Percentiles rank a stretch among this genome's conserved stretches.
Evolutionary conservation across 768 basidiomycete genomes (phyloP).

Genomic region (Mycena amicta): DNA sequence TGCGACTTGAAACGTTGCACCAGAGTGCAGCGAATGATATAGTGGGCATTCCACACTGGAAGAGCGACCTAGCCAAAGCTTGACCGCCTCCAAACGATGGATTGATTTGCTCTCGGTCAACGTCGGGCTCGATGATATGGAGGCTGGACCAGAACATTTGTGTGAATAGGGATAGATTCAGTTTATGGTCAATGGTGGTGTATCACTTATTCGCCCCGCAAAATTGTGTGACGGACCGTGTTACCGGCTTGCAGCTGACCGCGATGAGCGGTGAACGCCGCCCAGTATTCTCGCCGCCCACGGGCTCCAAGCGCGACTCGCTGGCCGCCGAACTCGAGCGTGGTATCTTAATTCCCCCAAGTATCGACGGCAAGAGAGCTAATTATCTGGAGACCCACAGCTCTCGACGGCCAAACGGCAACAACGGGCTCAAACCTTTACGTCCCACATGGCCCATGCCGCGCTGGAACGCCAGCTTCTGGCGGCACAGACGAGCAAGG

Average conservation of each 20-base stretch:
- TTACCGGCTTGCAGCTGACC: neutral
- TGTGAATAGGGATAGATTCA: neutral
- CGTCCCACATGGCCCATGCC: constrained; percentile 61
- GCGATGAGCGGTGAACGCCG: constrained; percentile 1
- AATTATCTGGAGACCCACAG: constrained; percentile 54
- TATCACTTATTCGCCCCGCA: too few relatives aligned
- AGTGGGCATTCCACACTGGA: too few relatives aligned
- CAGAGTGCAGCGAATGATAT: too few relatives aligned
- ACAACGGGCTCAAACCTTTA: constrained; percentile 64
- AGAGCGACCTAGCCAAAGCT: too few relatives aligned
- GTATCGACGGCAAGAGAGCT: constrained; percentile 3
- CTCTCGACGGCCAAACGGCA: constrained; percentile 68
- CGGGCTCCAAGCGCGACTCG: constrained; percentile 56
- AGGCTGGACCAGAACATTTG: too few relatives aligned
- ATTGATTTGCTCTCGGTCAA: too few relatives aligned
- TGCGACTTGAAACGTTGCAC: too few relatives aligned
- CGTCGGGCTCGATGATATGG: too few relatives aligned
- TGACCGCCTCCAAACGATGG: too few relatives aligned
- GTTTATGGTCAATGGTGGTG: neutral
- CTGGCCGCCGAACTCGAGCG: constrained; percentile 69
- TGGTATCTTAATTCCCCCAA: constrained; percentile 39
- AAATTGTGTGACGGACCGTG: neutral
- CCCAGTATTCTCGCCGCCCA: neutral
- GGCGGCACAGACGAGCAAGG: constrained; percentile 59
- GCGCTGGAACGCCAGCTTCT: constrained; percentile 70